Conservation (phyloP, 192 early-diverging fungal species). For the Linnemannia exigua region DNA sequence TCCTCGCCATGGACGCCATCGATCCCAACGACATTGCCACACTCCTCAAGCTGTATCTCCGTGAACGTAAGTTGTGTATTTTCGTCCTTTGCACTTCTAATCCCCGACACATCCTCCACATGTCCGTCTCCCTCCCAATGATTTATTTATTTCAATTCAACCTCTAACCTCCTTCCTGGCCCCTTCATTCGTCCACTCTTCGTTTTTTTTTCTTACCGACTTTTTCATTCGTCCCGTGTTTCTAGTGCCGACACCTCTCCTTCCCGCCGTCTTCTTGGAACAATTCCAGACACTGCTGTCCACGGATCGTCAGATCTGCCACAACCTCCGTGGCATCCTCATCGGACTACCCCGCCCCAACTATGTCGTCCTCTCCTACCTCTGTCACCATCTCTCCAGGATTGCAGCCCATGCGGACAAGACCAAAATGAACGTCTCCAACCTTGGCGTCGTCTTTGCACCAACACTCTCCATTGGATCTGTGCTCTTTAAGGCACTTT, state of each 20-base stretch:
- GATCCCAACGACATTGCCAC: slow-evolving; percentile 74
- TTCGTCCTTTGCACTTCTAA: neutral
- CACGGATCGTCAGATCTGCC: slow-evolving; percentile 46
- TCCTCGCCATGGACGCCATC: slow-evolving; percentile 48
- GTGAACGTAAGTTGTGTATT: slow-evolving; percentile 65
- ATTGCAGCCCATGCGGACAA: slow-evolving; percentile 60
- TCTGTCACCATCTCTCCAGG: slow-evolving; percentile 68
- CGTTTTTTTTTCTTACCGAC: too few relatives aligned
- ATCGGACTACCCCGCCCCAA: slow-evolving; percentile 62
- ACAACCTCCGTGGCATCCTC: slow-evolving; percentile 53
- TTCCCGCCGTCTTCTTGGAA: slow-evolving; percentile 59
- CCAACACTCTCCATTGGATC: slow-evolving; percentile 69
- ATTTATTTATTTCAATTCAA: neutral
- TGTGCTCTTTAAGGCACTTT: slow-evolving; percentile 66
- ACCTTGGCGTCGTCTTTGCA: slow-evolving; percentile 73
- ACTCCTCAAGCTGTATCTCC: slow-evolving; percentile 70
- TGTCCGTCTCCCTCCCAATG: neutral
- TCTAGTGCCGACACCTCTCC: slow-evolving; percentile 65
- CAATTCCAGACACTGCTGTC: slow-evolving; percentile 61
- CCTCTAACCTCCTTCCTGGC: neutral
- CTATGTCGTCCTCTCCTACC: slow-evolving; percentile 63
- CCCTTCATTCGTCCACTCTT: neutral
- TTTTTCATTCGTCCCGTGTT: too few relatives aligned
- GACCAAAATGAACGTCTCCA: slow-evolving; percentile 73
- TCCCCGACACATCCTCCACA: neutral